Conservation (phyloP, 345 rosid species). For the Sonneratia caseolaris region DNA sequence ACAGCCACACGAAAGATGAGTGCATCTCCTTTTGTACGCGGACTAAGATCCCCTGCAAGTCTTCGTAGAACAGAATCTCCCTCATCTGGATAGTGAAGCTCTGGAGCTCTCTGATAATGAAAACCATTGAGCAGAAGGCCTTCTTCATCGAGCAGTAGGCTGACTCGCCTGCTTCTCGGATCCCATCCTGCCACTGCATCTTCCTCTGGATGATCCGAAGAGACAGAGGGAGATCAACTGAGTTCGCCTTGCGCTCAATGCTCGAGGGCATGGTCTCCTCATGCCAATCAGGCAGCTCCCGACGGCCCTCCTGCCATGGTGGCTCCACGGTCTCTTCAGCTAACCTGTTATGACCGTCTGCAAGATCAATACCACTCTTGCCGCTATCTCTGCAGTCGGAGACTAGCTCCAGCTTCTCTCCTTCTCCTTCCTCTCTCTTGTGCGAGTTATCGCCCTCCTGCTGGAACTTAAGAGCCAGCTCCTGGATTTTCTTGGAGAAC, state of each 20-base stretch:
- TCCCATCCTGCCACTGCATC: constrained; percentile 58
- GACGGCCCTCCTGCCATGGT: constrained; percentile 22
- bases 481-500: constrained; percentile 51
- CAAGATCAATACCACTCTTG: background rate
- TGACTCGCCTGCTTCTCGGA: constrained; percentile 49
- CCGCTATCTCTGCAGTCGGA: background rate
- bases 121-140: constrained; percentile 95
- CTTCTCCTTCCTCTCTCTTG: constrained; percentile 13
- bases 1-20: constrained; percentile 87
- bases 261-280: constrained; percentile 32
- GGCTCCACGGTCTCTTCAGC: background rate
- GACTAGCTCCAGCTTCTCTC: constrained; percentile 12
- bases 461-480: constrained; percentile 47
- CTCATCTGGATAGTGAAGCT: constrained; percentile 71
- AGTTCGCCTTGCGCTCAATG: constrained; percentile 78
- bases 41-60: constrained; percentile 52
- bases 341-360: background rate
- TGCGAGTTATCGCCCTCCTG: constrained; percentile 16
- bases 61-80: constrained; percentile 52
- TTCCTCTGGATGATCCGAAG: constrained; percentile 73
- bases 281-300: constrained; percentile 24
- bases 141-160: constrained; percentile 61
- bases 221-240: constrained; percentile 72
- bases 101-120: constrained; percentile 74
- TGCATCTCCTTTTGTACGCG: constrained; percentile 76